Percentiles rank a stretch among this genome's conserved stretches.
These are phyloP conservation scores for Xylaria sp. DNA, from an alignment of 495 filamentous ascomycete genomes.

Conservation along the genomic window DNA sequence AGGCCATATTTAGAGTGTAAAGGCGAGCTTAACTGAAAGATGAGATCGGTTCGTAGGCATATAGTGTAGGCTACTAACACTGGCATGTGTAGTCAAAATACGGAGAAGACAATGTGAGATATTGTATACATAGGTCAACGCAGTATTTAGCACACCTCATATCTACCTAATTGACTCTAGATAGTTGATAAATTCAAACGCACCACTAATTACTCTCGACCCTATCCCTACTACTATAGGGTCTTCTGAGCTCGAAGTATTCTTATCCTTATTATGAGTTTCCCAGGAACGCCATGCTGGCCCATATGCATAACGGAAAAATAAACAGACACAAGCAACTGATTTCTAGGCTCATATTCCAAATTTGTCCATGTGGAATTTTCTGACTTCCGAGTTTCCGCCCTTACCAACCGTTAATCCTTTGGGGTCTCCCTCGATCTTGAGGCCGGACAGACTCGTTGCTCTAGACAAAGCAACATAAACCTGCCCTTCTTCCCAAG, in stretches of 20 bases:
- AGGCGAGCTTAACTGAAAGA: neutral
- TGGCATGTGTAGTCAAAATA: neutral
- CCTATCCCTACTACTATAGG: neutral
- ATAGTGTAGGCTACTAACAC: neutral
- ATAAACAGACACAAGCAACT: conserved; percentile 1
- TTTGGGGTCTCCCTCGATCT: conserved; percentile 44
- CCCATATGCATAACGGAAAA: neutral
- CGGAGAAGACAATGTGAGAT: neutral
- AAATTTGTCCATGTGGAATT: conserved; percentile 39
- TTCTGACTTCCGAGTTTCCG: conserved; percentile 38
- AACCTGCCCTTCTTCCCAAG: conserved; percentile 90
- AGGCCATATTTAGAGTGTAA: neutral
- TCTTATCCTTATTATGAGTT: neutral
- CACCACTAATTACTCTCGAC: neutral
- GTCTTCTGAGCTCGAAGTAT: neutral
- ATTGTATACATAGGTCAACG: neutral
- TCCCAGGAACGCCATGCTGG: neutral
- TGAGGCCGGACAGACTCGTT: conserved; percentile 76
- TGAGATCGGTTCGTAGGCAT: neutral
- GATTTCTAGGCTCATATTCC: conserved; percentile 22
- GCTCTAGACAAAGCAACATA: conserved; percentile 84
- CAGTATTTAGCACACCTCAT: neutral
- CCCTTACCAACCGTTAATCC: conserved; percentile 37
- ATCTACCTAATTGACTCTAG: neutral
- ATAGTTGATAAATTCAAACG: neutral